Evolutionary conservation across 495 filamentous ascomycete genomes (phyloP).

Genomic region (Bacidia gigantensis): DNA sequence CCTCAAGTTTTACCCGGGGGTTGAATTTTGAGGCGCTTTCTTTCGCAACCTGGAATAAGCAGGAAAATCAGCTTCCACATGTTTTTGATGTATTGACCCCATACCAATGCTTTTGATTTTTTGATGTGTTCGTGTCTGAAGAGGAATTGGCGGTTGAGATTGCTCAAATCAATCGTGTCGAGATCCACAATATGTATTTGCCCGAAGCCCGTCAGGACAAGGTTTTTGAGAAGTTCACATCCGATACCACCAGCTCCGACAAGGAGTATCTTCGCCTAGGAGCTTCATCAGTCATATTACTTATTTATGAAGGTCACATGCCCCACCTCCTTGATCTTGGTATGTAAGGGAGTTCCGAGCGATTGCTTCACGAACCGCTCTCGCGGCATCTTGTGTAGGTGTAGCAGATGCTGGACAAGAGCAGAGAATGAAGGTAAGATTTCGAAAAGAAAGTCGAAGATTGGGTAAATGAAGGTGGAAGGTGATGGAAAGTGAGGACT

Average conservation of each 20-base stretch:
- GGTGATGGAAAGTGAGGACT: not conserved
- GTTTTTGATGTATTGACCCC: conserved; percentile 17
- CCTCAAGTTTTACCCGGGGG: conserved; percentile 72
- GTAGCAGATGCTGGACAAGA: conserved; percentile 6
- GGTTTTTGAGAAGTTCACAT: conserved; percentile 94
- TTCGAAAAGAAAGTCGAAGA: no score
- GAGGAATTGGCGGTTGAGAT: conserved; percentile 95
- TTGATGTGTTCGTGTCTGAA: conserved; percentile 97
- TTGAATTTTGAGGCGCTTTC: conserved; percentile 87
- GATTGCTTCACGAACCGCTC: conserved; percentile 47
- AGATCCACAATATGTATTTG: conserved; percentile 94
- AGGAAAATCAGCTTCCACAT: conserved; percentile 2
- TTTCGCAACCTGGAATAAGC: conserved; percentile 61
- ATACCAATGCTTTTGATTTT: conserved; percentile 85
- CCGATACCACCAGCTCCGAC: conserved; percentile 96
- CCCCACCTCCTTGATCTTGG: conserved; percentile 50
- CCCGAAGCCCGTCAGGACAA: conserved; percentile 84
- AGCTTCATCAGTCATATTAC: conserved; percentile 8
- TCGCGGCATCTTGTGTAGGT: conserved; percentile 33
- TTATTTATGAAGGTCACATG: not conserved
- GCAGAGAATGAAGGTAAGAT: no score
- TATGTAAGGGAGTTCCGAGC: conserved; percentile 42
- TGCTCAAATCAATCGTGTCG: conserved; percentile 95
- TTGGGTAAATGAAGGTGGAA: conserved; percentile 10
- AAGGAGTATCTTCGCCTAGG: conserved; percentile 78